Evolutionary conservation across 352 stramenopile species (phyloP), one percentile per base, ranked within the genome.

Genomic region (Blastocystis sp.): DNA sequence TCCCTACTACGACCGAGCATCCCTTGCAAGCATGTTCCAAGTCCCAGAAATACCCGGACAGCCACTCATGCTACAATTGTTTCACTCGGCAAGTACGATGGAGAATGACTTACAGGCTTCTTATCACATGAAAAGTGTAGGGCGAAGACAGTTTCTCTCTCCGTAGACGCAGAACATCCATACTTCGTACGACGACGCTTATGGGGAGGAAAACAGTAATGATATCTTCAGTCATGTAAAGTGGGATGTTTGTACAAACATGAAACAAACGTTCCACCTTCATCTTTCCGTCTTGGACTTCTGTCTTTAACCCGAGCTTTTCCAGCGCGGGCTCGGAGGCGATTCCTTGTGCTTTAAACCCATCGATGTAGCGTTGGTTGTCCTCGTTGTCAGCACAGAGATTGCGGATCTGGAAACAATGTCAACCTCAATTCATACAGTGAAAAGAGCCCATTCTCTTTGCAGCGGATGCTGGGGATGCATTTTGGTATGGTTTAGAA

Each of bases 401-500:
- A 65, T 81, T 81, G 16, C 69, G 69, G 44, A 81, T 81, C 69
- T 81, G 24, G 7, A n/a, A n/a, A n/a, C n/a, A n/a, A n/a, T n/a
- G n/a, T n/a, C n/a, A n/a, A n/a, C n/a, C n/a, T n/a, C n/a, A n/a
- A 46, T 7, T 24, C 42, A 27, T 34, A 81, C 69, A 27, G 69
- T 81, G 27, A 81, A 81, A 8, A 81, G 48, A 4, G 69, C 69
- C 69, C 69, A 81, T 40, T 81, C 69, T 42, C 69, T 36, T 44
- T 81, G 69, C 24, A 81, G 42, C 24, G 69, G 69, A 40, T 81
- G 69, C 16, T 81, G 61, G 6, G 69, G 69, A 61, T 81, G 69
- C 46, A 81, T 81, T 42, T 81, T 81, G 9, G 69, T 81, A 51
- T 81, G 69, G 29, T 81, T 81, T 16, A 81, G 48, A 38, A 81